Percentiles rank a stretch among this genome's conserved stretches.
phyloP scores from a whole-genome alignment of 768 basidiomycete genomes.

The Pleurotus pulmonarius region DNA sequence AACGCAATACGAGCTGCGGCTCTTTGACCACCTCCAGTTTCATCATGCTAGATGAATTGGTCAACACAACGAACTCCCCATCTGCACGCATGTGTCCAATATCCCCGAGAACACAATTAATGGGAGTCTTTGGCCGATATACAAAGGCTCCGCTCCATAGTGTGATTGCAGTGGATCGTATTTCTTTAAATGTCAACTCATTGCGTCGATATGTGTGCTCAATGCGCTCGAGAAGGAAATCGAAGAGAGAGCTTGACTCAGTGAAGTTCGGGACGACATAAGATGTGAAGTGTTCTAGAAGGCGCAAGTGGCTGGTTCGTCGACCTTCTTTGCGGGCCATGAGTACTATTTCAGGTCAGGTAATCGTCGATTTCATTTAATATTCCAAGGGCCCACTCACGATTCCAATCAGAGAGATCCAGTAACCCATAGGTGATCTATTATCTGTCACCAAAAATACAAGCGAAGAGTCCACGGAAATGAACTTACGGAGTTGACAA shows the following conservation, averaged over 20 bases:
- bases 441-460: too few relatives aligned
- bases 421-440: neutral
- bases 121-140: neutral
- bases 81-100: neutral
- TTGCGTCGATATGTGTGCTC: neutral
- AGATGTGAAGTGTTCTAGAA: conserved; percentile 1
- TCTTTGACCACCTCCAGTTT: too few relatives aligned
- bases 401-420: neutral
- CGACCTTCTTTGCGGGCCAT: neutral
- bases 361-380: too few relatives aligned
- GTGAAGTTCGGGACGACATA: neutral
- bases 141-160: neutral
- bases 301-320: neutral
- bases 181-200: neutral
- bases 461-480: too few relatives aligned
- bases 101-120: neutral
- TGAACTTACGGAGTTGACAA: too few relatives aligned
- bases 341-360: neutral
- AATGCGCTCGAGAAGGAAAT: neutral
- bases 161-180: neutral
- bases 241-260: neutral
- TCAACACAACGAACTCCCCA: neutral
- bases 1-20: neutral
- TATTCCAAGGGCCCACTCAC: neutral
- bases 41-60: too few relatives aligned